A percentile compares a stretch with the other conserved stretches of the same genome.
Conservation (phyloP, 805 yeast genomes). For the Kodamaea laetipori region DNA sequence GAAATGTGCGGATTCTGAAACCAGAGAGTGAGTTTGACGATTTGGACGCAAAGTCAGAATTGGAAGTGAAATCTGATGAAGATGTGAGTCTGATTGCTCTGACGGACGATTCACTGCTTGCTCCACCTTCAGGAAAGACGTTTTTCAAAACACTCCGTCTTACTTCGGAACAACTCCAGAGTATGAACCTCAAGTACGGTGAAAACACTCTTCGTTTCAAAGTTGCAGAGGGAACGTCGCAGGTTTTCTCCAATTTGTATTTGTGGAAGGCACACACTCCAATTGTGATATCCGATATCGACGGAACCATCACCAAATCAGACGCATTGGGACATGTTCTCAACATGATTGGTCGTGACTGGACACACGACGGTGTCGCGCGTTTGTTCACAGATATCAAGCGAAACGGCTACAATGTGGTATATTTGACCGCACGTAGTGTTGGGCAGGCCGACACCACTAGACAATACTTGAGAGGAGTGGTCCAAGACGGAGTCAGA, state of each 20-base stretch:
- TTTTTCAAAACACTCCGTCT: conserved; percentile 87
- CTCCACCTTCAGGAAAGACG: conserved; percentile 27
- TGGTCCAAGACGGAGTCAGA: conserved; percentile 65
- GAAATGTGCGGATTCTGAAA: conserved; percentile 58
- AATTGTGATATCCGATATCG: conserved; percentile 94
- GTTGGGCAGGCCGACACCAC: conserved; percentile 96
- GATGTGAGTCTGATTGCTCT: conserved; percentile 5
- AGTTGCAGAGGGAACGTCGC: conserved; percentile 81
- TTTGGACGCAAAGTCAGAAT: conserved; percentile 1
- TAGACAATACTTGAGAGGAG: conserved; percentile 74
- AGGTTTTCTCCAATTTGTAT: conserved; percentile 69
- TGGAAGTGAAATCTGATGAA: conserved; percentile 4
- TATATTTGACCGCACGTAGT: conserved; percentile 92
- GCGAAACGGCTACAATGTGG: conserved; percentile 85
- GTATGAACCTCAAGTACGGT: conserved; percentile 74
- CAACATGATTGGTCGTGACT: conserved; percentile 91
- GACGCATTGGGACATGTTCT: conserved; percentile 96
- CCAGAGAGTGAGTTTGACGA: conserved; percentile 4
- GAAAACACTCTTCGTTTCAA: conserved; percentile 76
- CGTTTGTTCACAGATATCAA: conserved; percentile 83
- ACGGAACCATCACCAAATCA: conserved; percentile 96
- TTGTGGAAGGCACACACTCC: conserved; percentile 86
- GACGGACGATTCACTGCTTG: conserved; percentile 3
- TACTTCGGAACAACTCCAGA: conserved; percentile 84
- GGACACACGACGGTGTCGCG: conserved; percentile 98